Base-by-base conservation (phyloP, 345 rosid species). In the Bruguiera gymnorhiza region DNA sequence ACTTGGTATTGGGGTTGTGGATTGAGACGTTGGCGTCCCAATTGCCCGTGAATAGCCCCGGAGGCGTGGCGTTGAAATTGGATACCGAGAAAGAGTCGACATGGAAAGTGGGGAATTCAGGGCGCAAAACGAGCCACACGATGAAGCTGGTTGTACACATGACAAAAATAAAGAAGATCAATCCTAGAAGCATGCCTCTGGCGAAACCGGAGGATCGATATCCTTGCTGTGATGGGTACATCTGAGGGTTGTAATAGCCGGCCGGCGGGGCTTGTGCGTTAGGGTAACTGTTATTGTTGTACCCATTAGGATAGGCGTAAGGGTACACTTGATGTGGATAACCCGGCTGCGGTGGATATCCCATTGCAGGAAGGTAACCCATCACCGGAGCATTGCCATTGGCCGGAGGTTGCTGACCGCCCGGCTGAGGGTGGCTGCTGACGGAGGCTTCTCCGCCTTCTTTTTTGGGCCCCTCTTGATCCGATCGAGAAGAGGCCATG, bases 81-180 rank as follows among this genome's bases (percentile, higher is more conserved):
- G 84, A 80, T 8, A 87, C 85, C 20, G 82, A 66, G 18, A 81
- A 82, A 53, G 80, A 76, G 6, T 88, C 81, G 7, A 84, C 82
- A 43, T 85, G 85, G 63, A 88, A 77, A 67, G 77, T 67, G 32
- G 75, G 24, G 34, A 83, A 75, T 19, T 59, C 21, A n/a, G 95
- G 97, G 23, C 90, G 93, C 76, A 90, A 70, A 6, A 87, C 68
- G 63, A 87, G 87, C 93, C 95, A 88, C 63, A 81, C 48, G 64
- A 88, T 46, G 32, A 88, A 43, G 61, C 76, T 81, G 19, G 80
- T 37, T 10, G 75, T 16, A 68, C 79, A 82, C 0, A 76, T 43
- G 5, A 81, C 10, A 5, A 86, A 10, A 29, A 87, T 37, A 18
- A 89, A 24, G 54, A 85, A 0, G 23, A 85, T 34, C n/a, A 83